Percentiles rank a stretch among this genome's conserved stretches.
Conservation (phyloP, 352 stramenopile genomes). For the Phytophthora kernoviae region DNA sequence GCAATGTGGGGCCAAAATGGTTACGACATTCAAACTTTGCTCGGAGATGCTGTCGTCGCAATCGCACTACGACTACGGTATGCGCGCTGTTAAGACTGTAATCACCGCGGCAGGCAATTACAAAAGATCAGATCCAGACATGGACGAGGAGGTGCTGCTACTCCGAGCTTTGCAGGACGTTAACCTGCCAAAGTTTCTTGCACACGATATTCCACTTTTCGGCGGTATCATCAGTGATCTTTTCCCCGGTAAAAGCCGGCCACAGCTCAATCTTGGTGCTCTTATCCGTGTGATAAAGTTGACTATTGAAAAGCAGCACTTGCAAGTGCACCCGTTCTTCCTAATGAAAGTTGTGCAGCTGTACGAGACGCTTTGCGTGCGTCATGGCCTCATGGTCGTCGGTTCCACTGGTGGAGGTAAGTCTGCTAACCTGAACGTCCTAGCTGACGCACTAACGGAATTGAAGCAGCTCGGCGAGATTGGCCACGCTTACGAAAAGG, state of each 20-base stretch:
- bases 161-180: conserved; percentile 94
- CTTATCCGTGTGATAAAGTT: conserved; percentile 89
- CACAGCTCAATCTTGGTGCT: conserved; percentile 91
- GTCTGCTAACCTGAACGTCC: conserved; percentile 83
- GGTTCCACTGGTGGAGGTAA: conserved; percentile 94
- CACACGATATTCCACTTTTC: conserved; percentile 95
- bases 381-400: conserved; percentile 95
- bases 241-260: conserved; percentile 90
- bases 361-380: conserved; percentile 95
- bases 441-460: conserved; percentile 86
- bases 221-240: conserved; percentile 94
- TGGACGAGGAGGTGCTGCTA: conserved; percentile 93
- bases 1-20: conserved; percentile 95
- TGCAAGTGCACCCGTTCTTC: conserved; percentile 92
- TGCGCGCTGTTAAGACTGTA: conserved; percentile 96
- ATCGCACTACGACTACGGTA: conserved; percentile 97
- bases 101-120: conserved; percentile 95
- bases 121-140: conserved; percentile 92
- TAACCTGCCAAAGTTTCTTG: conserved; percentile 96
- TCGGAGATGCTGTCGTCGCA: conserved; percentile 95
- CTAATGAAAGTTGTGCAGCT: conserved; percentile 94
- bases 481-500: conserved; percentile 86
- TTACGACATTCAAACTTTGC: conserved; percentile 96
- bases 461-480: conserved; percentile 83
- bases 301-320: conserved; percentile 76